Conservation (phyloP, 2,329 filamentous ascomycete genomes). For the Calycina herbarum region DNA sequence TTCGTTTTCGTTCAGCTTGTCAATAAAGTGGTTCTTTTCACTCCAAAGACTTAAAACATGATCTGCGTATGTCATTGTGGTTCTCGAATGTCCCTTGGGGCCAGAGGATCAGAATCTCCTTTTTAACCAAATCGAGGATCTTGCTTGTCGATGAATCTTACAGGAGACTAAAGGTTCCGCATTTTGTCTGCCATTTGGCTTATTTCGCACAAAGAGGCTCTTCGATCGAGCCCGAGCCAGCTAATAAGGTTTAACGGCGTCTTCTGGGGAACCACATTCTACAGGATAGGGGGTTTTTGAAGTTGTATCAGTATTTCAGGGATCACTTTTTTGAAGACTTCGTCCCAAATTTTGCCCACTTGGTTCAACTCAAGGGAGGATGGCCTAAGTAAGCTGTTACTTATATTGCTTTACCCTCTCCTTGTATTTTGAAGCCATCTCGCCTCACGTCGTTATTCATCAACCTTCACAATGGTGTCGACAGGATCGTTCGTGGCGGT, state of each 20-base stretch:
- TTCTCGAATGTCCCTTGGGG: background rate
- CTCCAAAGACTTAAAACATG: background rate
- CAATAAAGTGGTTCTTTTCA: background rate
- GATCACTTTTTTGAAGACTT: background rate
- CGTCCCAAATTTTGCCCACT: background rate
- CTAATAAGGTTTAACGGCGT: background rate
- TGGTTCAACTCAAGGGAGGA: background rate
- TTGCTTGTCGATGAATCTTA: background rate
- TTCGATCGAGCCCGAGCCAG: background rate
- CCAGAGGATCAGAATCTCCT: background rate
- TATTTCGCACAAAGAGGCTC: background rate
- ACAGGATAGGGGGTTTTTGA: background rate
- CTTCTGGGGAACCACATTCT: background rate
- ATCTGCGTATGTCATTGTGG: background rate
- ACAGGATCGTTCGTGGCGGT: background rate
- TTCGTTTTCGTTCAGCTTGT: background rate
- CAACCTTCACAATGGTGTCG: background rate
- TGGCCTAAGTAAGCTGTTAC: background rate
- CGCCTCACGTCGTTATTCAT: background rate
- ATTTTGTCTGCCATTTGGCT: background rate
- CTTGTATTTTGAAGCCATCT: background rate
- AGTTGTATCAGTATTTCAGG: background rate
- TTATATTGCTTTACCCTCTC: background rate
- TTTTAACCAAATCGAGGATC: background rate
- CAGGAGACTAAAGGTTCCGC: background rate